phyloP scores from a whole-genome alignment of 2,329 filamentous ascomycete species.

The Paecilomyces sp. region DNA sequence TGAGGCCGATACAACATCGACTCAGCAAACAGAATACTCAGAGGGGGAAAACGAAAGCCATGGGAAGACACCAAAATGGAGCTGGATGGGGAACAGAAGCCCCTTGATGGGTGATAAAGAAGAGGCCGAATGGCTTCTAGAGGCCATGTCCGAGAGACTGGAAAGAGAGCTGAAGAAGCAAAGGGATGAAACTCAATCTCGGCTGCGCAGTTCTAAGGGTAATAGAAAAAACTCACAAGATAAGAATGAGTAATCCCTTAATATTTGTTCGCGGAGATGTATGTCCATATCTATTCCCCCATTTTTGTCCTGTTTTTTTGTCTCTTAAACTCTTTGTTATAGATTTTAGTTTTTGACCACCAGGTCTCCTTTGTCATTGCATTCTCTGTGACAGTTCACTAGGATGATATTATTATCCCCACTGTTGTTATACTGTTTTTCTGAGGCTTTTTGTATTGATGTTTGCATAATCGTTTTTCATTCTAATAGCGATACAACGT shows the following conservation, averaged over 20 bases:
- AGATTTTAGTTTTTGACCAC: too few species aligned
- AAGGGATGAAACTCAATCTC: slow-evolving; percentile 11
- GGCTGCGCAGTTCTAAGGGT: neutral
- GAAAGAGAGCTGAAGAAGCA: slow-evolving; percentile 29
- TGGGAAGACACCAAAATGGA: slow-evolving; percentile 21
- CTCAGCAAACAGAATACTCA: slow-evolving; percentile 3
- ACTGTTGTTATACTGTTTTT: too few species aligned
- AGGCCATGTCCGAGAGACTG: slow-evolving; percentile 29
- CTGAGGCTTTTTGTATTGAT: too few species aligned
- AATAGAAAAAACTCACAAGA: neutral
- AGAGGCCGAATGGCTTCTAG: slow-evolving; percentile 38
- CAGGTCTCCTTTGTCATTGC: too few species aligned
- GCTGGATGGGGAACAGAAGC: slow-evolving; percentile 33
- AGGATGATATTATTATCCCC: too few species aligned
- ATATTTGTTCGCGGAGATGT: neutral
- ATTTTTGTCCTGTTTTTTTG: too few species aligned
- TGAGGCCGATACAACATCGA: neutral
- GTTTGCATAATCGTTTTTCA: too few species aligned
- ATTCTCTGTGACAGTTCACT: too few species aligned
- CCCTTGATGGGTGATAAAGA: slow-evolving; percentile 34
- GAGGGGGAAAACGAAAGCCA: neutral
- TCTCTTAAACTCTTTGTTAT: too few species aligned
- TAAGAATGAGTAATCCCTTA: neutral
- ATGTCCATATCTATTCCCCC: neutral
- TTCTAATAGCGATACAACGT: too few species aligned